Base-by-base conservation (phyloP, 805 yeast species). In the Metschnikowia koreensis region DNA sequence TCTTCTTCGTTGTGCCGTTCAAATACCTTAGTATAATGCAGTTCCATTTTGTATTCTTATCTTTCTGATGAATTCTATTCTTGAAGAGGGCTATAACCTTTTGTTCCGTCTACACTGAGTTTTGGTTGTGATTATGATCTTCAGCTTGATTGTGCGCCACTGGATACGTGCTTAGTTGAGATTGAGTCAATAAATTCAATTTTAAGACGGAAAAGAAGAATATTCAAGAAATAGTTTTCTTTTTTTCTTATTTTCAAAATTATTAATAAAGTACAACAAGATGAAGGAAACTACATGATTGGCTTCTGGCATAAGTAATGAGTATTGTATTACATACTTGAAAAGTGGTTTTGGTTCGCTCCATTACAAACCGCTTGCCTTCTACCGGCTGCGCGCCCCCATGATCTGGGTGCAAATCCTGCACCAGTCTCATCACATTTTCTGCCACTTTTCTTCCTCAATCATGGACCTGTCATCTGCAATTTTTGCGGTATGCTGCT, bases 401-500 rank as follows among this genome's bases (percentile, higher is more conserved):
- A 16, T 12, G 12, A 12, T 12, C 38, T 52, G 59, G 60, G 56
- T 58, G 62, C 62, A 58, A 57, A 54, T 50, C 62, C 60, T 59
- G 62, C 62, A 59, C 47, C 44, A 22, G 42, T 16, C 58, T 50
- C 56, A 59, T 55, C 59, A 51, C 60, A 26, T 54, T 55, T 52
- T 51, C 58, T 49, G 54, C 57, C 40, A 48, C 52, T 51, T 52
- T 52, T 52, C 53, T 54, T 52, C 45, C 48, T 43, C 44, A 41
- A 47, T 39, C 12, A 57, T 57, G 62, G 55, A 51, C 46, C 57
- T 53, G 60, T 40, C 50, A 6, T 17, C 38, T 6, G 41, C 43
- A 40, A 53, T 64, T 37, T 57, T 61, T 48, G 60, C 57, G 3
- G 56, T 59, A 31, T 69, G 73, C 47, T 51, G 62, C 36, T 59